phyloP scores from a whole-genome alignment of 441 rosid genomes.

The Bruguiera hainesii region DNA sequence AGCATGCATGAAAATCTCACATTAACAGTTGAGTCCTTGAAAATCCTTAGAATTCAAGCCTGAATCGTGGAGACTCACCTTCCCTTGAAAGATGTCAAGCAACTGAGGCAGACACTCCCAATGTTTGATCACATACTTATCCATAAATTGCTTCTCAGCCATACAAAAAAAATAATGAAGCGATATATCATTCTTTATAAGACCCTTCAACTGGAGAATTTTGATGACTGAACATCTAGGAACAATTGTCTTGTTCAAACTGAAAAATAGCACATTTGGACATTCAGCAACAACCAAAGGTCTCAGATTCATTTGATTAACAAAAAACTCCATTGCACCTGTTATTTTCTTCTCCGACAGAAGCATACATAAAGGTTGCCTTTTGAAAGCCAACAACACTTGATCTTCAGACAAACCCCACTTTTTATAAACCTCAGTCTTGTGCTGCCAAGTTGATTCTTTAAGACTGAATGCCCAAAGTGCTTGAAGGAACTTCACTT shows the following conservation, averaged over 20 bases:
- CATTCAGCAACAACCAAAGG: conserved; percentile 32
- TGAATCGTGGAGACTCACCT: too few species aligned
- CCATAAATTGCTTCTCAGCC: too few species aligned
- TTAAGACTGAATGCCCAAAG: too few species aligned
- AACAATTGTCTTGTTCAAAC: conserved; percentile 49
- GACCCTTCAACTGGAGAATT: conserved; percentile 36
- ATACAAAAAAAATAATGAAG: conserved; percentile 21
- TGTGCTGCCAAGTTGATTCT: too few species aligned
- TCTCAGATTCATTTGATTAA: conserved; percentile 42
- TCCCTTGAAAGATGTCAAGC: too few species aligned
- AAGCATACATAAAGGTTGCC: conserved; percentile 53
- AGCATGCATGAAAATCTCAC: too few species aligned
- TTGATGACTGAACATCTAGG: conserved; percentile 50
- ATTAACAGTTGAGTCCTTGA: too few species aligned
- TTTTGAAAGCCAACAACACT: conserved; percentile 44
- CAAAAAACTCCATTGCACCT: conserved; percentile 45
- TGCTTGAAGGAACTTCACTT: too few species aligned
- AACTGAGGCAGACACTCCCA: too few species aligned
- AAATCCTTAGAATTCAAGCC: too few species aligned
- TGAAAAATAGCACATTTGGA: conserved; percentile 43
- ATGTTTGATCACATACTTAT: too few species aligned
- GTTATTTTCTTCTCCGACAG: conserved; percentile 55
- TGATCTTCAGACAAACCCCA: conserved; percentile 72
- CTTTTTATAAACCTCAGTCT: conserved; percentile 35
- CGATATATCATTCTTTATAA: conserved; percentile 42